These are phyloP conservation scores for Heritiera littoralis DNA, from an alignment of 345 rosid species.

Conservation along the genomic window DNA sequence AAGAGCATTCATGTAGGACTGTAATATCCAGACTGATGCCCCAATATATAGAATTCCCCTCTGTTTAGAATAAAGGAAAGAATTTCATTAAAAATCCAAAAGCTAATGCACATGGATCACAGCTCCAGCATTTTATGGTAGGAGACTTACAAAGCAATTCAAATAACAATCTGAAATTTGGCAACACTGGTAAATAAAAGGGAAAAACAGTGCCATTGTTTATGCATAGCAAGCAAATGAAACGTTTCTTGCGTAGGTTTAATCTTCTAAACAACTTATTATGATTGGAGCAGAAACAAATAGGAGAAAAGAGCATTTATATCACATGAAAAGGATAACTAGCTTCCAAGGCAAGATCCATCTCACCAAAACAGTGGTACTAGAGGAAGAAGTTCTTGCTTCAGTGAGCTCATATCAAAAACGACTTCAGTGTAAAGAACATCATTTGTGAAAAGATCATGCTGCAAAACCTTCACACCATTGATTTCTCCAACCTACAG, in stretches of 20 bases:
- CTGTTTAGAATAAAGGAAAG: neutral
- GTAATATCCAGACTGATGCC: neutral
- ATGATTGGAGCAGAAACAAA: neutral
- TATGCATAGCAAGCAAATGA: neutral
- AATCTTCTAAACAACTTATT: neutral
- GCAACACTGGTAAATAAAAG: neutral
- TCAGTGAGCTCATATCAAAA: slow-evolving; percentile 79
- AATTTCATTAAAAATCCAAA: neutral
- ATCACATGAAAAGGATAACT: slow-evolving; percentile 24
- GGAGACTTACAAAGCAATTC: slow-evolving; percentile 4
- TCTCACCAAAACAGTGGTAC: slow-evolving; percentile 93
- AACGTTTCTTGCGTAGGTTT: neutral
- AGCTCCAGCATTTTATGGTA: neutral
- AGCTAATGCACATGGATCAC: neutral
- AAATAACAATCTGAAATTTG: neutral
- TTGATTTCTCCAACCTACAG: slow-evolving; percentile 77
- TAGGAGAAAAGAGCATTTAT: neutral
- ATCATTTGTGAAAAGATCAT: slow-evolving; percentile 95
- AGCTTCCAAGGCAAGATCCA: slow-evolving; percentile 30
- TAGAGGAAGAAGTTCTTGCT: slow-evolving; percentile 85
- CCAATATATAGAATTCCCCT: neutral
- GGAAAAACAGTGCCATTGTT: neutral
- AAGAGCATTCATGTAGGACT: neutral
- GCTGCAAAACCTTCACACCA: slow-evolving; percentile 85
- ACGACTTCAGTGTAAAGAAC: slow-evolving; percentile 87